Base-by-base conservation (phyloP, 495 filamentous ascomycete genomes). In the Xylaria palmicola region DNA sequence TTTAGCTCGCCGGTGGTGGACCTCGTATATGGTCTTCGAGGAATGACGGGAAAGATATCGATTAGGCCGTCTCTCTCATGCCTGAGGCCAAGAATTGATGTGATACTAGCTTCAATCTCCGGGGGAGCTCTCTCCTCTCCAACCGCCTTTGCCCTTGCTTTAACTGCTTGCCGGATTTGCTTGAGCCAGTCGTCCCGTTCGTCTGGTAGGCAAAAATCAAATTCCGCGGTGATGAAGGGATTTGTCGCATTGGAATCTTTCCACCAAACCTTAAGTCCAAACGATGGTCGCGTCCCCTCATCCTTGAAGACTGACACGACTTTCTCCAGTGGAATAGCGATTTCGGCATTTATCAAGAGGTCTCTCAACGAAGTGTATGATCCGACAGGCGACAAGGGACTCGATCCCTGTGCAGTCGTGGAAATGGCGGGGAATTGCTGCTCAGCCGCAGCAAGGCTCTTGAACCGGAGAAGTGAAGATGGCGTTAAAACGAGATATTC, bases 401-500 rank as follows among this genome's bases (percentile, higher is more conserved):
- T 44, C 51, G 60, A 15, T 24, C 49, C 47, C 24, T 59, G 34
- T 26, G 34, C 54, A 26, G 51, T 10, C 6, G 10, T 15, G 12
- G 56, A 66, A 29, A 79, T 59, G 20, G 65, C 62, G 0, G 79
- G 79, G 56, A 80, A 76, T 10, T 73, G 64, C n/a, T 67, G 63
- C 43, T 65, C 29, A 19, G 74, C 90, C 44, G 88, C 81, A 55
- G 89, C 88, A 67, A 87, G 87, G 64, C 78, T 81, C 72, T 91
- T 95, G 74, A 92, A 91, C 45, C 91, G 87, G 59, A 96, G 70
- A 39, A 98, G 71, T 72, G 96, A 88, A 24, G 85, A 85, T 47
- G 93, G 87, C 9, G 93, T 97, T 36, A 97, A 81, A n/a, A 97
- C 94, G 30, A 97, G 77, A 64, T 91, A 97, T 62, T 95, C 91